These are phyloP conservation scores for Sporopachydermia quercuum DNA, from an alignment of 805 yeast species.

Conservation along the genomic window DNA sequence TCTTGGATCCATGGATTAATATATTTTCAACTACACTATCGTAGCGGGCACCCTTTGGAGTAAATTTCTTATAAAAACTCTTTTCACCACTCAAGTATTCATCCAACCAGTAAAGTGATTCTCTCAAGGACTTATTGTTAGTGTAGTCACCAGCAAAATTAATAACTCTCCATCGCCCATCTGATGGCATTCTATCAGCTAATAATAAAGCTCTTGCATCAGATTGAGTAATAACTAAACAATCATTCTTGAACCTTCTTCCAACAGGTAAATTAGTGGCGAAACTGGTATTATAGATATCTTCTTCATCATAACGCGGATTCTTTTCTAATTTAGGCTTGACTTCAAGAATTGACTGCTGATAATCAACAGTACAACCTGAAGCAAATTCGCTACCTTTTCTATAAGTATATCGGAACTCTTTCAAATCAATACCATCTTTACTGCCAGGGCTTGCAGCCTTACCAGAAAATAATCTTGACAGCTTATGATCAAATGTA, in stretches of 20 bases:
- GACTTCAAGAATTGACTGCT: constrained; percentile 11
- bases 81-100: constrained; percentile 4
- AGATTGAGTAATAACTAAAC: constrained; percentile 13
- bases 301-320: constrained; percentile 1
- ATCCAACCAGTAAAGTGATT: no score
- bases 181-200: constrained; percentile 15
- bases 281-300: constrained; percentile 3
- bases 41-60: constrained; percentile 15
- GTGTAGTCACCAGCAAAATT: constrained; percentile 16
- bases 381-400: constrained; percentile 19
- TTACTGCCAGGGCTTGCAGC: constrained; percentile 12
- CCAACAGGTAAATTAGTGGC: constrained; percentile 17
- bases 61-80: constrained; percentile 10
- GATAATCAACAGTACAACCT: constrained; percentile 18
- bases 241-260: constrained; percentile 14
- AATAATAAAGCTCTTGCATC: constrained; percentile 16
- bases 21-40: constrained; percentile 17
- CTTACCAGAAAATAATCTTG: constrained; percentile 18
- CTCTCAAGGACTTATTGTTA: no score
- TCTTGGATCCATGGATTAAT: constrained; percentile 13
- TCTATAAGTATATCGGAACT: constrained; percentile 16
- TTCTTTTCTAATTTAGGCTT: constrained; percentile 4
- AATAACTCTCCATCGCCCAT: constrained; percentile 20
- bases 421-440: constrained; percentile 17
- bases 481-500: constrained; percentile 17